phyloP scores from a whole-genome alignment of 1,284 basidiomycete genomes.

The Malassezia psittaci region DNA sequence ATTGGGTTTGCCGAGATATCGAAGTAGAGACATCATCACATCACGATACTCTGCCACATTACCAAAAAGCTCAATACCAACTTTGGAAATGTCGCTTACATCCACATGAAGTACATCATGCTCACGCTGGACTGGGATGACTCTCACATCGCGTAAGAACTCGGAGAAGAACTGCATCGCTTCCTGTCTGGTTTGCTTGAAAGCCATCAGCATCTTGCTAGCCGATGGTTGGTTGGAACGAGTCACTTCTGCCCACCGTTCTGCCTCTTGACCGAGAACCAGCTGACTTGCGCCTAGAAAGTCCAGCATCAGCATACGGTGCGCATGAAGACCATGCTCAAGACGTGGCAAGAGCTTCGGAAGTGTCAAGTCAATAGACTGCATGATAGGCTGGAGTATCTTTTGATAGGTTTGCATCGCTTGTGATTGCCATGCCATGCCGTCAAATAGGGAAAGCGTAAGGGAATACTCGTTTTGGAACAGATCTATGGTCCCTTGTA shows the following conservation, averaged over 20 bases:
- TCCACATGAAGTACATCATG: conserved; percentile 32
- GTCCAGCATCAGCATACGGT: conserved; percentile 35
- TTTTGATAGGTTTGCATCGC: conserved; percentile 23
- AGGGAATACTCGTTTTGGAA: conserved; percentile 32
- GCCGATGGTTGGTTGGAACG: conserved; percentile 10
- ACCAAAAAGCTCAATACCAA: conserved; percentile 31
- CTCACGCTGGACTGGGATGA: conserved; percentile 32
- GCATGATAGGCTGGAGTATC: conserved; percentile 19
- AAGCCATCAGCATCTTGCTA: conserved; percentile 18
- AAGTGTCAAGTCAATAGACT: conserved; percentile 20
- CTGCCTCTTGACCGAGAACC: conserved; percentile 19
- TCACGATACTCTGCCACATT: conserved; percentile 35
- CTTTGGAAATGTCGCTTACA: conserved; percentile 41
- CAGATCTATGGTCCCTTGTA: conserved; percentile 29
- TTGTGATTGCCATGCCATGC: conserved; percentile 21
- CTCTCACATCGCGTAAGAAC: conserved; percentile 41
- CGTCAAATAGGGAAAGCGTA: conserved; percentile 22
- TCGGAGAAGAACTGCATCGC: conserved; percentile 39
- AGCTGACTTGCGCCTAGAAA: conserved; percentile 21
- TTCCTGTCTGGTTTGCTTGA: conserved; percentile 21
- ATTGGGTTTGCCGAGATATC: conserved; percentile 23
- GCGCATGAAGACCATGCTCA: conserved; percentile 24
- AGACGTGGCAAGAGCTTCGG: conserved; percentile 25
- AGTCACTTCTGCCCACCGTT: conserved; percentile 16
- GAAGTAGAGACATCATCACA: conserved; percentile 29